Evolutionary conservation across 805 yeast genomes (phyloP), one percentile per base, ranked within the genome.

Genomic region (Tetrapisispora namnaoensis): DNA sequence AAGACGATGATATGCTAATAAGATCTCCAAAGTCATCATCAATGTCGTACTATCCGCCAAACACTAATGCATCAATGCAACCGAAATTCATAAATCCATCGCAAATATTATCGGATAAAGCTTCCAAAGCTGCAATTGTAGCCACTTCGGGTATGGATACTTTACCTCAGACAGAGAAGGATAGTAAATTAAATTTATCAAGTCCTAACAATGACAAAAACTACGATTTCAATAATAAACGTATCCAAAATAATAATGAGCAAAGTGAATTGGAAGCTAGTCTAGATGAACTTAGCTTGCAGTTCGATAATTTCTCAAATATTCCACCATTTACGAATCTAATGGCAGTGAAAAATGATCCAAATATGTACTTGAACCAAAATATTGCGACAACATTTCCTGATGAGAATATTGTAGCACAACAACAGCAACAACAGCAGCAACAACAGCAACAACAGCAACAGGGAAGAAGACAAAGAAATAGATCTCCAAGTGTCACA

Each of bases 71-170:
- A 32, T 24, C 28, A 32, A 34, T 35, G 24, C 45, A 49, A 35
- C 53, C 50, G 10, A 51, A 53, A 45, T 61, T 59, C 47, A 60
- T 61, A 38, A 58, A 57, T 37, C 65, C 65, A n/a, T 59, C 65
- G 18, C 55, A 59, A 60, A 58, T 61, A 52, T 48, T 61, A 18
- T 53, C 58, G 6, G 63, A 61, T 8, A 57, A 52, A 42, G 61
- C 61, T 3, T 59, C 63, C 3, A 48, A 55, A 9, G 58, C 60
- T 9, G 62, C 65, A 1, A 59, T 55, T 44, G 50, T 59, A 17
- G 62, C 63, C 1, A 58, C 58, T n/a, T 55, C 57, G 18, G 61
- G 63, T 9, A 41, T 36, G 30, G 49, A 41, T 9, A 45, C 24
- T 20, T 32, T 42, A n/a, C 44, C 44, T 6, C 44, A 28, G 18